phyloP scores from a whole-genome alignment of 1,284 basidiomycete genomes.

The Coniophora puteana region DNA sequence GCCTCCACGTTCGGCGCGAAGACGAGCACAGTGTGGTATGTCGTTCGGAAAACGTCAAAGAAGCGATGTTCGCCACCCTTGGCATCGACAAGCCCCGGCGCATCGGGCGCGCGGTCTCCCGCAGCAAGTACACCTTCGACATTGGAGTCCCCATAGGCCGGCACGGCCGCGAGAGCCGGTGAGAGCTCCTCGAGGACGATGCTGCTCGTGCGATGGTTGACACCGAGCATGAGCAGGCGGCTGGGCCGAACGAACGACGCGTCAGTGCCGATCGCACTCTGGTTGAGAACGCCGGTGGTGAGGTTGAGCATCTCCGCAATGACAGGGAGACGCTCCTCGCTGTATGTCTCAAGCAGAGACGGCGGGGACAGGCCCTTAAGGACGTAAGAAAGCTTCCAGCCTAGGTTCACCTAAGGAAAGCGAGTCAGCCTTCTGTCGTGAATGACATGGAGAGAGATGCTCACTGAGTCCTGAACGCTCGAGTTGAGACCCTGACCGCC shows the following conservation, averaged over 20 bases:
- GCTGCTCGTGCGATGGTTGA: constrained; percentile 9
- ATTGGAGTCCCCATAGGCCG: constrained; percentile 15
- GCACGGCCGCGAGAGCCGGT: no score
- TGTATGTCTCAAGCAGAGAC: constrained; percentile 10
- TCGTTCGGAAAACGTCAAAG: constrained; percentile 10
- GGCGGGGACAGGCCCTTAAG: constrained; percentile 7
- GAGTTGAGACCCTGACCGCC: constrained; percentile 20
- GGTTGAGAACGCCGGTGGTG: constrained; percentile 3
- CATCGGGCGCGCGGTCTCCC: constrained; percentile 20
- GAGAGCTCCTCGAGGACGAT: constrained; percentile 11
- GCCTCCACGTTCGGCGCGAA: constrained; percentile 3
- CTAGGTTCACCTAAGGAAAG: constrained; percentile 11
- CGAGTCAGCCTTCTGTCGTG: neutral
- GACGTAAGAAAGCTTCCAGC: constrained; percentile 9
- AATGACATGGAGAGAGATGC: neutral
- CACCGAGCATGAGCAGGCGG: constrained; percentile 6
- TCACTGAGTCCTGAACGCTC: constrained; percentile 18
- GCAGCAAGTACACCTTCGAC: constrained; percentile 11
- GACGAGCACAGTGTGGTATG: constrained; percentile 12
- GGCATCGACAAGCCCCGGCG: constrained; percentile 8
- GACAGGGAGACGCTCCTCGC: constrained; percentile 10
- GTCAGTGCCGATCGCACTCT: constrained; percentile 3
- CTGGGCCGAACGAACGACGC: neutral
- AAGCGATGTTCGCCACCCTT: no score
- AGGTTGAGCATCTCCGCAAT: constrained; percentile 13